Evolutionary conservation across 108 stramenopile species (phyloP).

Genomic region (Cyclotella choctawhatcheeana): DNA sequence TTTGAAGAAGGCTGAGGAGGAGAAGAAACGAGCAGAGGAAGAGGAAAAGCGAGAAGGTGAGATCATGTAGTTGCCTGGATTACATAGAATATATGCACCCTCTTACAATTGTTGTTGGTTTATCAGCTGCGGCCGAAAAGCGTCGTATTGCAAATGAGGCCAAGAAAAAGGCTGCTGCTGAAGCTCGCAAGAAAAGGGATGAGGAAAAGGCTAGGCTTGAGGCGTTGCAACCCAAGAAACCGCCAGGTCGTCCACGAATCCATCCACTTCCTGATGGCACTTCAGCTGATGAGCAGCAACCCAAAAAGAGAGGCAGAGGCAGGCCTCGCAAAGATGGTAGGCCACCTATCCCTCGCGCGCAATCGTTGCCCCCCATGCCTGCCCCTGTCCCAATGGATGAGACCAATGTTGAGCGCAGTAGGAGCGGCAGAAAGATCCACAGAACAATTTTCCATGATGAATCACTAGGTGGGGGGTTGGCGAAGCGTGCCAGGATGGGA

Average conservation of each 20-base stretch:
- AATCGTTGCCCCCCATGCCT: slow-evolving; percentile 14
- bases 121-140: slow-evolving; percentile 25
- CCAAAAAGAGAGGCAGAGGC: slow-evolving; percentile 49
- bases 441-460: slow-evolving; percentile 81
- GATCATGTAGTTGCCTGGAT: no score
- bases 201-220: slow-evolving; percentile 29
- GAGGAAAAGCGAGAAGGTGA: no score
- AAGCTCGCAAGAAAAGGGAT: slow-evolving; percentile 20
- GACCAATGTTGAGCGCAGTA: slow-evolving; percentile 48
- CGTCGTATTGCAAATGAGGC: slow-evolving; percentile 24
- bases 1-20: slow-evolving; percentile 20
- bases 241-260: slow-evolving; percentile 1
- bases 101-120: no score
- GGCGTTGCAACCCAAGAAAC: slow-evolving; percentile 16
- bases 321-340: slow-evolving; percentile 54
- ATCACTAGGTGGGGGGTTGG: slow-evolving; percentile 57
- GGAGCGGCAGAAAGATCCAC: slow-evolving; percentile 82
- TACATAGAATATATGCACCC: no score
- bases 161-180: slow-evolving; percentile 24
- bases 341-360: slow-evolving; percentile 35
- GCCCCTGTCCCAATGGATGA: slow-evolving; percentile 20
- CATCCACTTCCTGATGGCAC: background rate
- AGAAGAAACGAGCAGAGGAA: no score
- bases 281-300: slow-evolving; percentile 9
- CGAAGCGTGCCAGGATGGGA: slow-evolving; percentile 7